A percentile compares a stretch with the other conserved stretches of the same genome.
These are phyloP conservation scores for Suhomyces taliae DNA, from an alignment of 1,139 yeast genomes.

Conservation along the genomic window DNA sequence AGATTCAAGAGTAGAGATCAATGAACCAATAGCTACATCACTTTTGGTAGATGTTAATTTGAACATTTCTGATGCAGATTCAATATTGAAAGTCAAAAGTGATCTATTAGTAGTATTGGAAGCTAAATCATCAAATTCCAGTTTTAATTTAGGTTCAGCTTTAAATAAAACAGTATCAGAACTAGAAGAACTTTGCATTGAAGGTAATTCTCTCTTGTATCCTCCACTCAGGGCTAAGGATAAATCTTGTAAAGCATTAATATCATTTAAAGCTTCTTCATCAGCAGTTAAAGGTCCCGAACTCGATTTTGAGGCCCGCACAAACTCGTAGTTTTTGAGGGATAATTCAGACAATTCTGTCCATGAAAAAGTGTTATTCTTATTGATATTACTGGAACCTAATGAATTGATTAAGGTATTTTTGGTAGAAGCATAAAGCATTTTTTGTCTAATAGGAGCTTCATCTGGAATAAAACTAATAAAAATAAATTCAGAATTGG, in stretches of 20 bases:
- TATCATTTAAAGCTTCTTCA: conserved; percentile 52
- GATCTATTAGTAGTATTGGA: conserved; percentile 13
- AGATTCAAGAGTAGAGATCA: conserved; percentile 23
- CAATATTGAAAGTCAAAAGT: conserved; percentile 36
- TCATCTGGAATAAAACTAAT: conserved; percentile 84
- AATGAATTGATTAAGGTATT: conserved; percentile 70
- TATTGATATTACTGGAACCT: conserved; percentile 62
- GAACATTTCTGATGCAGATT: conserved; percentile 29
- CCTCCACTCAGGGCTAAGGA: conserved; percentile 25
- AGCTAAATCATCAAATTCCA: conserved; percentile 22
- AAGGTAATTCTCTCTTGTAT: conserved; percentile 34
- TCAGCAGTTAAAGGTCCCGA: conserved; percentile 59
- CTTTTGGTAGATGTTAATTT: conserved; percentile 17
- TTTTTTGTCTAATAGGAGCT: conserved; percentile 80
- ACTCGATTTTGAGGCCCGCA: conserved; percentile 29
- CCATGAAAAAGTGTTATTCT: conserved; percentile 55
- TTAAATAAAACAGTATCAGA: conserved; percentile 27
- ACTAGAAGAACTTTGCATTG: conserved; percentile 28
- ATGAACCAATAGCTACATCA: conserved; percentile 20
- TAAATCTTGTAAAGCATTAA: conserved; percentile 40
- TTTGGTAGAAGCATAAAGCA: conserved; percentile 92
- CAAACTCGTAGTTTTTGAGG: conserved; percentile 42
- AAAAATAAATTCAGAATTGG: conserved; percentile 46
- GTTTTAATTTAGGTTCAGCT: conserved; percentile 25
- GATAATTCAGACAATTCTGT: conserved; percentile 60